Conservation (phyloP, 2,329 filamentous ascomycete genomes). For the Magnaporthiopsis incrustans region DNA sequence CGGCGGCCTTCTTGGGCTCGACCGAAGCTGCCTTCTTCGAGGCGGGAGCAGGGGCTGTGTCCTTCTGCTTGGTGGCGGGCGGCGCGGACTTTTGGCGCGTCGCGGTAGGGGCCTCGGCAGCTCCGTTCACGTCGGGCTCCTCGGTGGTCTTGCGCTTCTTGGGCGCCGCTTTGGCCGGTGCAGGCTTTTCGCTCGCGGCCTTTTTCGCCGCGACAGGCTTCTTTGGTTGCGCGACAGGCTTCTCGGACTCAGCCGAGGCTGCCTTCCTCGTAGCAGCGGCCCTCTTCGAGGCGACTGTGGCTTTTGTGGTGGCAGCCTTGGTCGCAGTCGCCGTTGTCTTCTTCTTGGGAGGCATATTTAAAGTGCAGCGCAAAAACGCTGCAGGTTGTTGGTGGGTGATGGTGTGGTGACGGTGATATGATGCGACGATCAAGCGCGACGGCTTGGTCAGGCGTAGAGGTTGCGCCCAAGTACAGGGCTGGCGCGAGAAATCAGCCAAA, state of each 20-base stretch:
- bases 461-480: neutral
- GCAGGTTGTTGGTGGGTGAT: neutral
- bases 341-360: neutral
- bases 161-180: constrained; percentile 2
- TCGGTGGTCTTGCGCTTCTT: constrained; percentile 6
- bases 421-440: neutral
- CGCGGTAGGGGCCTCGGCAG: constrained; percentile 4
- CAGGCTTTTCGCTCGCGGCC: constrained; percentile 1
- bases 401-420: neutral
- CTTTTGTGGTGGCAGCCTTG: constrained; percentile 1
- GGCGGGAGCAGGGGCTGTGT: constrained; percentile 4
- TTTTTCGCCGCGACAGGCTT: constrained; percentile 14
- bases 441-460: neutral
- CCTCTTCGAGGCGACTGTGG: constrained; percentile 2
- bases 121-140: constrained; percentile 2
- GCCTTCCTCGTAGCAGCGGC: constrained; percentile 21
- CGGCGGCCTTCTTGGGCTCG: constrained; percentile 8
- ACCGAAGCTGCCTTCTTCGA: constrained; percentile 7
- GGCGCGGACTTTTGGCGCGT: constrained; percentile 5
- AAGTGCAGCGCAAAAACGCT: neutral
- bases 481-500: neutral
- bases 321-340: neutral
- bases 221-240: constrained; percentile 10
- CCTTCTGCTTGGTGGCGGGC: constrained; percentile 10
- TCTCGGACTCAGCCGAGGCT: constrained; percentile 10